Evolutionary conservation across 2,329 filamentous ascomycete genomes (phyloP), one percentile per base, ranked within the genome.

Genomic region (Pyricularia sp.): DNA sequence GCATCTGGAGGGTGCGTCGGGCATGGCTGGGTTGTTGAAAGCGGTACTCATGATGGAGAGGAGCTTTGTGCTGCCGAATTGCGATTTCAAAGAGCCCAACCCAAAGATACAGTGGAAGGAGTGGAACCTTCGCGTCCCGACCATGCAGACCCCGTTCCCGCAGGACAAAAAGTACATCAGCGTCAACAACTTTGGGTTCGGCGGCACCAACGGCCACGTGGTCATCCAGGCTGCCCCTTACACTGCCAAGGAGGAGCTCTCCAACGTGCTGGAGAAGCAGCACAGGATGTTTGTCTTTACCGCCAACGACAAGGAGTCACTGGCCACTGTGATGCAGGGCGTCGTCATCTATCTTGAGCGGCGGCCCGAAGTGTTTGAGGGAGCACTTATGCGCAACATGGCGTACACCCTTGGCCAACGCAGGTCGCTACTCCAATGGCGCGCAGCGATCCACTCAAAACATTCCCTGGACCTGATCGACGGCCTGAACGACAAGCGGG

Each of bases 51-150:
- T 69, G 0, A 31, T 75, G 5, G 68, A 73, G 60, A 75, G 78
- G 64, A 78, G 77, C 5, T 79, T 81, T 65, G 77, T 83, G 31
- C 72, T 80, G 12, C 81, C 81, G 6, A 82, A 82, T 66, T 72
- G 77, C 64, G 78, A 82, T 69, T 82, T 81, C 69, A 77, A 81
- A 69, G 70, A 76, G 28, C 76, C 78, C 1, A 83, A 83, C 65
- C 74, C 74, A 26, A 78, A 76, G 68, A 83, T 82, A 9, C 78
- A 79, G 0, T 79, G 79, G 65, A 77, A 79, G 53, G 74, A 80
- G 35, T 82, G 79, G 79, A 78, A 81, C 65, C 71, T 82, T 65
- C 80, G 79, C 69, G 75, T 82, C 0, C 78, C 80, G 0, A 70
- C 73, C 28, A 76, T 68, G 19, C 76, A 78, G 64, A 73, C 76